phyloP scores from a whole-genome alignment of 768 basidiomycete genomes.

The Termitomyces titanicus region DNA sequence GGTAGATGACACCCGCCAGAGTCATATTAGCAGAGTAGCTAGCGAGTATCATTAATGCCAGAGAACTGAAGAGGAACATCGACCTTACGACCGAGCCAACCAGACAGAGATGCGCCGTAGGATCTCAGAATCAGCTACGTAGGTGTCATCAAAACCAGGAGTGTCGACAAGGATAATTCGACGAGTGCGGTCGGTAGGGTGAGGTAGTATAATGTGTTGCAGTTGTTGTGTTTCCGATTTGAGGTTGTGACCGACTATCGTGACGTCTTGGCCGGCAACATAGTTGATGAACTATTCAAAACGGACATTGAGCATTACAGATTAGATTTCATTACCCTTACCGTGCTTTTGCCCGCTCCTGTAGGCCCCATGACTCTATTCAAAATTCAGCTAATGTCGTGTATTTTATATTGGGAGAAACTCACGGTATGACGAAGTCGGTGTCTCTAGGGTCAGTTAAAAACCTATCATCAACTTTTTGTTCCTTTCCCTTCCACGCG shows the following conservation, averaged over 20 bases:
- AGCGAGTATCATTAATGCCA: not conserved
- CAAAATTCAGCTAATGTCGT: not conserved
- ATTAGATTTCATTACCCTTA: not conserved
- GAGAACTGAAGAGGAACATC: not conserved
- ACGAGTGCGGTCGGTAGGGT: slow-evolving; percentile 6
- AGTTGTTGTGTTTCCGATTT: slow-evolving; percentile 12
- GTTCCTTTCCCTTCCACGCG: slow-evolving; percentile 8
- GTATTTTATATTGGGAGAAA: not conserved
- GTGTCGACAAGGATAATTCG: slow-evolving; percentile 12
- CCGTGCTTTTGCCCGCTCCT: slow-evolving; percentile 14
- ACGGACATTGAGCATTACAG: not conserved
- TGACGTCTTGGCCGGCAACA: not conserved
- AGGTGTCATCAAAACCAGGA: slow-evolving; percentile 13
- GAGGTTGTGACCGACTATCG: slow-evolving; percentile 7
- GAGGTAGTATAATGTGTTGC: slow-evolving; percentile 8
- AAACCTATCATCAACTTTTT: slow-evolving; percentile 8
- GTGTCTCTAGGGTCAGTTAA: slow-evolving; percentile 3
- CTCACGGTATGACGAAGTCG: slow-evolving; percentile 11
- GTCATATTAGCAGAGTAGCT: slow-evolving; percentile 14
- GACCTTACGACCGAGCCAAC: slow-evolving; percentile 12
- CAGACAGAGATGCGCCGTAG: slow-evolving; percentile 7
- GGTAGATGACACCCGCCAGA: slow-evolving; percentile 14
- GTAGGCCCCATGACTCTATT: slow-evolving; percentile 10
- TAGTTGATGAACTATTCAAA: slow-evolving; percentile 11
- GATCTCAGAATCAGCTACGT: slow-evolving; percentile 10